phyloP scores from a whole-genome alignment of 192 early-diverging fungal species.

The Neocallimastix lanati region DNA sequence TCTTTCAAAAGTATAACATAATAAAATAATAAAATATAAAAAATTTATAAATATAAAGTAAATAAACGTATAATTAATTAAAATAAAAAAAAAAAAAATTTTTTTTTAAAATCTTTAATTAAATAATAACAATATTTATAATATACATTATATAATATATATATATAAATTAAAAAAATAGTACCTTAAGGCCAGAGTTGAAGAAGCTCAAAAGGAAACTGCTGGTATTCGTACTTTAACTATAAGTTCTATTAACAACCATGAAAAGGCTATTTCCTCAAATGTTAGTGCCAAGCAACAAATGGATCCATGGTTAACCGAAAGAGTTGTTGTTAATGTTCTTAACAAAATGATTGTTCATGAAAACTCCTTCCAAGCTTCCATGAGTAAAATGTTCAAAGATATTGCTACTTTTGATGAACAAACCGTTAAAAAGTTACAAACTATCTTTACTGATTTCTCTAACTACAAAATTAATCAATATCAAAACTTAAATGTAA shows the following conservation, averaged over 20 bases:
- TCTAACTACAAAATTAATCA: not conserved
- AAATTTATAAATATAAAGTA: no score
- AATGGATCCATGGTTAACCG: conserved; percentile 3
- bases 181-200: not conserved
- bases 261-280: not conserved
- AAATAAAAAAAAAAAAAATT: no score
- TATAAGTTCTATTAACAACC: not conserved
- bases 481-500: not conserved
- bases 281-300: not conserved
- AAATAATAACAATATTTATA: no score
- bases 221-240: not conserved
- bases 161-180: no score
- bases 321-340: not conserved
- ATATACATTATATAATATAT: no score
- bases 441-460: not conserved
- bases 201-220: not conserved
- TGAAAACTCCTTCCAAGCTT: not conserved
- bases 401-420: not conserved
- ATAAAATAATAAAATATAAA: no score
- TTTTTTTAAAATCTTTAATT: no score
- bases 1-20: no score
- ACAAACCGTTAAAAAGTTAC: not conserved
- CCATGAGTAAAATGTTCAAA: not conserved
- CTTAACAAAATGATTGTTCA: not conserved
- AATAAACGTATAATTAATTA: no score